Evolutionary conservation across 345 rosid species (phyloP).

Genomic region (Ceriops tagal): DNA sequence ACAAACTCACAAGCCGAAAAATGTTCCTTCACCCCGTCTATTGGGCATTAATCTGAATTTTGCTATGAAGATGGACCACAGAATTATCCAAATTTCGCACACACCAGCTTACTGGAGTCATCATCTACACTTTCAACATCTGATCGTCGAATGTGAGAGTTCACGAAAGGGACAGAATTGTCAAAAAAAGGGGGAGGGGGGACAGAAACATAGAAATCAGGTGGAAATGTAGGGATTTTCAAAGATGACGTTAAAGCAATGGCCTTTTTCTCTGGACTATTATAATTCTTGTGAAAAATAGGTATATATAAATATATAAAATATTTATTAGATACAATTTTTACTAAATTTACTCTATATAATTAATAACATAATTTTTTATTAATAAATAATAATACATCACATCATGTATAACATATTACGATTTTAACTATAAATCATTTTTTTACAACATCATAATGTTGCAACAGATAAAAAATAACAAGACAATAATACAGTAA

Average conservation of each 20-base stretch:
- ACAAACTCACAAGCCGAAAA: neutral
- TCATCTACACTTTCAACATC: neutral
- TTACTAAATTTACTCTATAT: too few relatives aligned
- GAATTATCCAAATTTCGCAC: neutral
- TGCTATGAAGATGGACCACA: constrained; percentile 4
- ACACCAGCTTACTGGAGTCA: neutral
- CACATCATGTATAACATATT: too few relatives aligned
- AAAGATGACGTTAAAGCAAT: constrained; percentile 15
- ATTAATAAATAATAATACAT: too few relatives aligned
- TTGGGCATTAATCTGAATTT: neutral
- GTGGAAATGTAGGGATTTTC: neutral
- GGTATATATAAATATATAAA: neutral
- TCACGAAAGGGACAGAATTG: constrained; percentile 9
- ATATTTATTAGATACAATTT: too few relatives aligned
- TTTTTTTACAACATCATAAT: neutral
- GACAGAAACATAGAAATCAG: neutral
- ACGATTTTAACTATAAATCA: too few relatives aligned
- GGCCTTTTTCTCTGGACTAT: constrained; percentile 8
- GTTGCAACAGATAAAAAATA: too few relatives aligned
- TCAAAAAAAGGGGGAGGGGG: too few relatives aligned
- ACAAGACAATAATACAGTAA: too few relatives aligned
- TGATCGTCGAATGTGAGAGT: neutral
- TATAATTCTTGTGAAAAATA: constrained; percentile 17
- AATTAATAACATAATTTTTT: too few relatives aligned
- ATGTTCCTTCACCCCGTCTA: neutral